These are phyloP conservation scores for Chimonanthus praecox DNA, from an alignment of 164 flowering plant species.

Conservation along the genomic window DNA sequence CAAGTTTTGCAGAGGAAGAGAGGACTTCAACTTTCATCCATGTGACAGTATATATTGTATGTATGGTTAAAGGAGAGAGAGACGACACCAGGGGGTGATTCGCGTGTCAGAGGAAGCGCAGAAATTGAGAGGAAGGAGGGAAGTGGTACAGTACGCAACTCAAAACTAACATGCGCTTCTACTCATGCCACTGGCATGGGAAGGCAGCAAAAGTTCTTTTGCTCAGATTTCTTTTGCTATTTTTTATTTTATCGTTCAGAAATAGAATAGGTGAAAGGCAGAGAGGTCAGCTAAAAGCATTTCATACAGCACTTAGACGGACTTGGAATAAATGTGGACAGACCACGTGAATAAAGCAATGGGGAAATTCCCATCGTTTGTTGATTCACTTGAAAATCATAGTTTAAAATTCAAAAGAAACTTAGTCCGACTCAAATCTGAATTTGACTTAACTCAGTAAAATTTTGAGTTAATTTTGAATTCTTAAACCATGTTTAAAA, in stretches of 20 bases:
- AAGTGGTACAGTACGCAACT: constrained; percentile 1
- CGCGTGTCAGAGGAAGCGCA: constrained; percentile 33
- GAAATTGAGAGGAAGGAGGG: constrained; percentile 34
- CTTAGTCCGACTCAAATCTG: too few species aligned
- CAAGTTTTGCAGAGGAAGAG: constrained; percentile 2
- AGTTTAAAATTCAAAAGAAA: too few species aligned
- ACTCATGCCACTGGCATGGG: constrained; percentile 6
- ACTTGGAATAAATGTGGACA: too few species aligned
- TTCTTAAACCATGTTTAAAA: too few species aligned
- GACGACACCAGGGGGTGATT: constrained; percentile 28
- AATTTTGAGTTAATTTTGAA: too few species aligned
- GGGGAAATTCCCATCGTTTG: too few species aligned
- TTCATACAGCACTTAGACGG: too few species aligned
- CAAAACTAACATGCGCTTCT: constrained; percentile 16
- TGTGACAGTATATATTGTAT: constrained; percentile 3
- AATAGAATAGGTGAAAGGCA: background rate
- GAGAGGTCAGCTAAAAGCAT: background rate
- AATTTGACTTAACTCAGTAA: too few species aligned
- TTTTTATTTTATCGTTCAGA: background rate
- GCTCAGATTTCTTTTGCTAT: background rate
- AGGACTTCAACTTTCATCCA: background rate
- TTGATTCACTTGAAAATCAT: too few species aligned
- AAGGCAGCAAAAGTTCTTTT: constrained; percentile 4
- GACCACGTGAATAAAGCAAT: too few species aligned
- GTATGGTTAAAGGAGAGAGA: background rate